Evolutionary conservation across 169 alveolate species (phyloP).

Genomic region (Plasmodium inui): DNA sequence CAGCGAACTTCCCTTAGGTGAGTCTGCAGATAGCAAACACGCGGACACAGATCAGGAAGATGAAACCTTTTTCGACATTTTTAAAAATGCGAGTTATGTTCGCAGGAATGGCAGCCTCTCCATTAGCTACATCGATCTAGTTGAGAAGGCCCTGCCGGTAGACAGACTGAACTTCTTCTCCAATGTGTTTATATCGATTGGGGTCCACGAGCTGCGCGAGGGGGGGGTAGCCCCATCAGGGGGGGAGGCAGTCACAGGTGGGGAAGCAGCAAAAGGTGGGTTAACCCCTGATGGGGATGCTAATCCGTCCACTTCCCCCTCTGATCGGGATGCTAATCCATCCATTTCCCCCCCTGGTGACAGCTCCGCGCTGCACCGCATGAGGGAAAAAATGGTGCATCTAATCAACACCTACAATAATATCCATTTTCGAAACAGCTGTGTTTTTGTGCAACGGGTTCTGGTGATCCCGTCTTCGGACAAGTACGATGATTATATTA

Average conservation of each 20-base stretch:
- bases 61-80: slow-evolving; percentile 18
- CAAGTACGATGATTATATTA: slow-evolving; percentile 42
- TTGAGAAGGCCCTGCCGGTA: neutral
- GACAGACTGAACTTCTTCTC: slow-evolving; percentile 54
- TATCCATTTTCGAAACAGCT: slow-evolving; percentile 44
- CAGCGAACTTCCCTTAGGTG: neutral
- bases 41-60: slow-evolving; percentile 1
- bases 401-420: slow-evolving; percentile 16
- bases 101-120: slow-evolving; percentile 69
- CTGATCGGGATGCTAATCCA: no score
- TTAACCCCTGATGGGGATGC: neutral
- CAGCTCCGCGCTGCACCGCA: neutral
- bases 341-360: neutral
- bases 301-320: no score
- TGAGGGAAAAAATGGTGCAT: slow-evolving; percentile 10
- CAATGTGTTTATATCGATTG: slow-evolving; percentile 72
- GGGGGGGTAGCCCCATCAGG: neutral
- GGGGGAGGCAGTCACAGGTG: neutral
- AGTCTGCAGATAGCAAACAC: neutral
- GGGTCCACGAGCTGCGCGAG: slow-evolving; percentile 48
- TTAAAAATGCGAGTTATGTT: slow-evolving; percentile 54
- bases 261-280: neutral
- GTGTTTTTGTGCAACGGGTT: slow-evolving; percentile 73
- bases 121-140: slow-evolving; percentile 24
- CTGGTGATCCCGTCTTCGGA: slow-evolving; percentile 48